Percentiles rank a stretch among this genome's conserved stretches.
Conservation (phyloP, 306 rosid genomes). For the Cucurbita argyrosperma region DNA sequence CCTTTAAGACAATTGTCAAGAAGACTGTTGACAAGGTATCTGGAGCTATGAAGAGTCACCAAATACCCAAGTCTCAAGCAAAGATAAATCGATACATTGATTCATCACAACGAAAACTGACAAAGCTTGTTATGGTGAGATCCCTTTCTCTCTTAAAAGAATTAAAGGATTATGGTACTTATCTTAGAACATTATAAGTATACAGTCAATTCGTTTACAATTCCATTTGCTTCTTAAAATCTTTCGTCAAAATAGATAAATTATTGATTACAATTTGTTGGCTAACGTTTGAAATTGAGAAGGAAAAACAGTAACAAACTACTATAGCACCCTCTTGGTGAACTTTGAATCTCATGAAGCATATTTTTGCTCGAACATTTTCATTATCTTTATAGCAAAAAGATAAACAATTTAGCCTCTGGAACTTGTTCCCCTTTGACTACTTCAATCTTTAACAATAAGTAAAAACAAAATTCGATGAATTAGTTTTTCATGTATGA, state of each 20-base stretch:
- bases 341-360: neutral
- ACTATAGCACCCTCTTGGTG: neutral
- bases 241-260: neutral
- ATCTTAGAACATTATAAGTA: neutral
- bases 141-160: conserved; percentile 5
- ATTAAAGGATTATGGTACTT: neutral
- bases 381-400: neutral
- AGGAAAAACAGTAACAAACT: neutral
- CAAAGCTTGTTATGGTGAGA: conserved; percentile 87
- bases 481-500: neutral
- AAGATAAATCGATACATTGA: conserved; percentile 80
- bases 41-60: conserved; percentile 93
- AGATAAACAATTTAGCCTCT: neutral
- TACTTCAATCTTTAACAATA: neutral
- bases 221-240: neutral
- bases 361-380: neutral
- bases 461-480: neutral
- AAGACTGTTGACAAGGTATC: conserved; percentile 97
- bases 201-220: neutral
- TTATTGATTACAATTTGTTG: neutral
- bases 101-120: conserved; percentile 81
- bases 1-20: conserved; percentile 91
- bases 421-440: neutral
- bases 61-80: conserved; percentile 73
- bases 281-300: neutral